Evolutionary conservation across 306 rosid genomes (phyloP).

Genomic region (Castanopsis chinensis): DNA sequence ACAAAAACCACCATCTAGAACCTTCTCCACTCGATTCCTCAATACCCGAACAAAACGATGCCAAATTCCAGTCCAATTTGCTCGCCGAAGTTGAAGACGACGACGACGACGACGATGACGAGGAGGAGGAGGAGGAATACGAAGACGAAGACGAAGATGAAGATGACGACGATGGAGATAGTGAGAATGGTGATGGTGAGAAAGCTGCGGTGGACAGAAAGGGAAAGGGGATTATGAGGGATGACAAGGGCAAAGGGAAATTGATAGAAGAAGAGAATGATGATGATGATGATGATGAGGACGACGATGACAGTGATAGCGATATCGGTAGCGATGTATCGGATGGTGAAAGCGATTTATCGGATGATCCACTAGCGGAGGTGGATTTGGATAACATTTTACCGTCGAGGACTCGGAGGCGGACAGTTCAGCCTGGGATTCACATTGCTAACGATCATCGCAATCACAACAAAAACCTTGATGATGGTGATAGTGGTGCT

Average conservation of each 20-base stretch:
- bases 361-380: slow-evolving; percentile 85
- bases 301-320: slow-evolving; percentile 41
- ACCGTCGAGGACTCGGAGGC: slow-evolving; percentile 86
- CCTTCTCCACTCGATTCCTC: slow-evolving; percentile 24
- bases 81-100: slow-evolving; percentile 12
- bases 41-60: slow-evolving; percentile 14
- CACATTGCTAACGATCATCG: slow-evolving; percentile 46
- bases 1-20: slow-evolving; percentile 10
- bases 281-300: slow-evolving; percentile 14
- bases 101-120: not conserved
- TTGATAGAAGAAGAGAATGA: slow-evolving; percentile 58
- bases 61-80: slow-evolving; percentile 11
- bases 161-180: slow-evolving; percentile 11
- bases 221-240: slow-evolving; percentile 70
- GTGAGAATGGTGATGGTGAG: slow-evolving; percentile 12
- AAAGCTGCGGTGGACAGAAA: slow-evolving; percentile 51
- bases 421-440: slow-evolving; percentile 56
- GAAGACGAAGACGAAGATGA: not conserved
- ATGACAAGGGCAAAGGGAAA: slow-evolving; percentile 83
- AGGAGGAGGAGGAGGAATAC: slow-evolving; percentile 22
- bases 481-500: slow-evolving; percentile 59
- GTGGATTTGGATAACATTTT: slow-evolving; percentile 92
- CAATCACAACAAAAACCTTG: slow-evolving; percentile 29
- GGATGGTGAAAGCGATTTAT: slow-evolving; percentile 65
- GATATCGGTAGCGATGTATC: slow-evolving; percentile 51